These are phyloP conservation scores for Eucalyptus cloeziana DNA, from an alignment of 345 rosid genomes.

Conservation along the genomic window DNA sequence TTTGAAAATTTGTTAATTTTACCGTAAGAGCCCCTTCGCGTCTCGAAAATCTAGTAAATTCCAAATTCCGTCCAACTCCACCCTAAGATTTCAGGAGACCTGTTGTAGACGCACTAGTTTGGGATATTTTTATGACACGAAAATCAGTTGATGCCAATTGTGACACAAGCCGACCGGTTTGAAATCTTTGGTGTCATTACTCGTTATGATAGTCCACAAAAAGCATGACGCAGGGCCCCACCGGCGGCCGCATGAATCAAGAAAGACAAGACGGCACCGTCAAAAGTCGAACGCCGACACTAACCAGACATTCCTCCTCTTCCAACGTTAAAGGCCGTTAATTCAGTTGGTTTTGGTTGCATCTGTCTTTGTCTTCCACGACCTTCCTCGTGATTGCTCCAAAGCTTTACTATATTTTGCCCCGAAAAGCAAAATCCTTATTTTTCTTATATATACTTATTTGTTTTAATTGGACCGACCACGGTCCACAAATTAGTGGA, in stretches of 20 bases:
- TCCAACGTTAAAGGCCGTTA: neutral
- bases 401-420: neutral
- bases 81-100: too few relatives aligned
- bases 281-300: neutral
- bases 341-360: neutral
- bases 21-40: rapidly evolving
- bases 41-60: neutral
- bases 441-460: neutral
- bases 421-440: neutral
- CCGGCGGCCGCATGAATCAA: neutral
- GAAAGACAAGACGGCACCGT: neutral
- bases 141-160: too few relatives aligned
- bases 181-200: neutral
- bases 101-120: rapidly evolving
- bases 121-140: neutral
- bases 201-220: neutral
- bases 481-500: neutral
- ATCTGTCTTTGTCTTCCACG: neutral
- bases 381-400: neutral
- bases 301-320: neutral
- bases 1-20: neutral
- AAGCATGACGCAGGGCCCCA: neutral
- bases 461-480: neutral
- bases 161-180: neutral
- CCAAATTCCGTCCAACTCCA: neutral